These are phyloP conservation scores for Carpinus viminea DNA, from an alignment of 306 rosid species.

Conservation along the genomic window DNA sequence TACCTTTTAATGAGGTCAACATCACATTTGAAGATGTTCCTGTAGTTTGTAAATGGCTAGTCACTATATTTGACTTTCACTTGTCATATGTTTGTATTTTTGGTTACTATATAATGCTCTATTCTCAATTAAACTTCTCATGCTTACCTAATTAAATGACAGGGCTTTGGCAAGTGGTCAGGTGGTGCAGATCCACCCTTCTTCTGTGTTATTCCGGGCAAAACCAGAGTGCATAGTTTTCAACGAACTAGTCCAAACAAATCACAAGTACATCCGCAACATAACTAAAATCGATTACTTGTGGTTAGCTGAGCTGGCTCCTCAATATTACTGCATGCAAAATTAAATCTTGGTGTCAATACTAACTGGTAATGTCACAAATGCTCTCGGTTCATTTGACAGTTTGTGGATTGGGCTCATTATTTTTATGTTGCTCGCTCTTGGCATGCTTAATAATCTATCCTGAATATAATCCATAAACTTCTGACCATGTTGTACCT, in stretches of 20 bases:
- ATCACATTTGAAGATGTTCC: background rate
- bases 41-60: conserved; percentile 13
- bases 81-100: background rate
- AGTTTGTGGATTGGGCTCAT: background rate
- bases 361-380: conserved; percentile 33
- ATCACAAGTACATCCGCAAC: conserved; percentile 70
- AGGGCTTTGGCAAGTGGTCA: conserved; percentile 88
- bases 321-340: conserved; percentile 68
- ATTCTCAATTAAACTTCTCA: conserved; percentile 3
- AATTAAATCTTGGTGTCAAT: conserved; percentile 41
- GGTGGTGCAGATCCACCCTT: conserved; percentile 92
- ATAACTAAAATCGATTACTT: conserved; percentile 65
- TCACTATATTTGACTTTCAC: conserved; percentile 14
- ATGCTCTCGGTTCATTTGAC: background rate
- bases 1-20: background rate
- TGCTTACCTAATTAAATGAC: conserved; percentile 33
- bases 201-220: conserved; percentile 62
- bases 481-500: background rate
- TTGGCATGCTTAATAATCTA: background rate
- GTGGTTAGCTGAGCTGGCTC: conserved; percentile 93
- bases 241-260: conserved; percentile 79
- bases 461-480: background rate
- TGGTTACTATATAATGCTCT: background rate
- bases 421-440: background rate
- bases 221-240: conserved; percentile 81